phyloP scores from a whole-genome alignment of 2,329 filamentous ascomycete genomes.

The Aspergillus aculeatus region DNA sequence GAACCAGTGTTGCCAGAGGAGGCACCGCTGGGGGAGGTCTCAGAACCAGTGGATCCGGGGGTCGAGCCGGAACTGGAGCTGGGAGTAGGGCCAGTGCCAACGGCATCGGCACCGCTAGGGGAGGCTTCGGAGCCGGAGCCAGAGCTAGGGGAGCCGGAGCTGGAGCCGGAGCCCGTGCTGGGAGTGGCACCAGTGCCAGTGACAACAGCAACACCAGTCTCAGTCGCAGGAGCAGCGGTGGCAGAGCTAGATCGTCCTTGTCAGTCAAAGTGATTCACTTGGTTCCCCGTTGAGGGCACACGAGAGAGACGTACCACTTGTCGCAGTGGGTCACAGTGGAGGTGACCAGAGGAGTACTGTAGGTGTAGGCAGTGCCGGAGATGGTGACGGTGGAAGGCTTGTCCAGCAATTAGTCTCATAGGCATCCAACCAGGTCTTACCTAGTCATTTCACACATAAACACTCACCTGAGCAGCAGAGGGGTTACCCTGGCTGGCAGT shows the following conservation, averaged over 20 bases:
- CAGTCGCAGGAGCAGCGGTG: conserved; percentile 20
- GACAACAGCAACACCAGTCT: conserved; percentile 20
- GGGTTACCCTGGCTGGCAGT: conserved; percentile 60
- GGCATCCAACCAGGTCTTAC: too few species aligned
- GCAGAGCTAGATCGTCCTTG: conserved; percentile 21
- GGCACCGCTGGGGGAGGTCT: neutral
- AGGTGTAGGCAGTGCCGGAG: conserved; percentile 69
- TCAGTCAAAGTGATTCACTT: neutral
- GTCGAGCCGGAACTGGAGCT: neutral
- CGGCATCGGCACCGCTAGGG: neutral
- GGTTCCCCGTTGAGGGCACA: neutral
- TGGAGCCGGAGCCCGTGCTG: neutral
- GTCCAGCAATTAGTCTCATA: neutral
- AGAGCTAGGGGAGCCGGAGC: neutral
- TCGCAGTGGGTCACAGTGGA: conserved; percentile 53
- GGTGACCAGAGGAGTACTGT: conserved; percentile 53
- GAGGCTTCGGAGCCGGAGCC: conserved; percentile 1
- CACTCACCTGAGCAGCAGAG: conserved; percentile 57
- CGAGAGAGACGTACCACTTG: conserved; percentile 36
- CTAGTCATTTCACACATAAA: too few species aligned
- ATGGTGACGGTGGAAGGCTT: conserved; percentile 68
- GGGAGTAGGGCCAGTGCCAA: conserved; percentile 2
- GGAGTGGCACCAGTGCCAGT: conserved; percentile 15
- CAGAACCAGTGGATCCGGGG: neutral
- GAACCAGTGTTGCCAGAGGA: neutral